These are phyloP conservation scores for Diaporthe citri DNA, from an alignment of 2,329 filamentous ascomycete genomes.

Conservation along the genomic window DNA sequence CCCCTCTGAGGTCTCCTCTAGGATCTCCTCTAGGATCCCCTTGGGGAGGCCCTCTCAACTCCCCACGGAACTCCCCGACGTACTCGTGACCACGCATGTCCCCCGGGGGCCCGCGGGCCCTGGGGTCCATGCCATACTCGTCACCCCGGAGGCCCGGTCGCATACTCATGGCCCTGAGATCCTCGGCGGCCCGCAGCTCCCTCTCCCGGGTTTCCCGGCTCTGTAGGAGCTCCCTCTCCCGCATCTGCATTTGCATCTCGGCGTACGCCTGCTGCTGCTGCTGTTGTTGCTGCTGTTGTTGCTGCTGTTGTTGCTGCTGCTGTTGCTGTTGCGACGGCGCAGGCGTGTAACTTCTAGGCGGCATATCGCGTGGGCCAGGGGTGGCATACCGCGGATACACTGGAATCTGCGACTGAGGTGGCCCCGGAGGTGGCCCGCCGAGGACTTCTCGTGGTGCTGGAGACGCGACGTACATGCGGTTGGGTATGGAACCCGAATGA, in stretches of 20 bases:
- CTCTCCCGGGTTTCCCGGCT: constrained; percentile 26
- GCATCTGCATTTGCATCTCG: constrained; percentile 36
- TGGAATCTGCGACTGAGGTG: constrained; percentile 32
- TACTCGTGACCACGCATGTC: constrained; percentile 25
- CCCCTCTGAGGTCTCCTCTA: constrained; percentile 19
- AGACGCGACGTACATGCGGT: constrained; percentile 34
- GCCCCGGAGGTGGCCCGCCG: constrained; percentile 34
- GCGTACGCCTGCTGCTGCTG: constrained; percentile 28
- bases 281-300: constrained; percentile 25
- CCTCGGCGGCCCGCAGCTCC: constrained; percentile 31
- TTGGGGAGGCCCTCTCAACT: constrained; percentile 32
- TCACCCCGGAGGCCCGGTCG: constrained; percentile 32
- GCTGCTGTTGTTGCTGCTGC: constrained; percentile 1
- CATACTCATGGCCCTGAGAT: constrained; percentile 37
- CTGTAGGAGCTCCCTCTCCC: constrained; percentile 30
- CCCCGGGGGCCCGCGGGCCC: constrained; percentile 21
- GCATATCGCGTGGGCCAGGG: constrained; percentile 36
- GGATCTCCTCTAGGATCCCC: constrained; percentile 11
- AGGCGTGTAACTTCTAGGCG: constrained; percentile 37
- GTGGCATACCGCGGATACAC: constrained; percentile 37
- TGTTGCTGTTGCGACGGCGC: constrained; percentile 32
- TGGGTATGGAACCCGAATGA: constrained; percentile 37
- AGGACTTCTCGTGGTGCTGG: constrained; percentile 36
- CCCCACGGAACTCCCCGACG: constrained; percentile 34
- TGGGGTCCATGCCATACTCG: constrained; percentile 32